Percentiles rank a stretch among this genome's conserved stretches.
phyloP scores from a whole-genome alignment of 2,329 filamentous ascomycete species.

The Phyllosticta citriasiana region DNA sequence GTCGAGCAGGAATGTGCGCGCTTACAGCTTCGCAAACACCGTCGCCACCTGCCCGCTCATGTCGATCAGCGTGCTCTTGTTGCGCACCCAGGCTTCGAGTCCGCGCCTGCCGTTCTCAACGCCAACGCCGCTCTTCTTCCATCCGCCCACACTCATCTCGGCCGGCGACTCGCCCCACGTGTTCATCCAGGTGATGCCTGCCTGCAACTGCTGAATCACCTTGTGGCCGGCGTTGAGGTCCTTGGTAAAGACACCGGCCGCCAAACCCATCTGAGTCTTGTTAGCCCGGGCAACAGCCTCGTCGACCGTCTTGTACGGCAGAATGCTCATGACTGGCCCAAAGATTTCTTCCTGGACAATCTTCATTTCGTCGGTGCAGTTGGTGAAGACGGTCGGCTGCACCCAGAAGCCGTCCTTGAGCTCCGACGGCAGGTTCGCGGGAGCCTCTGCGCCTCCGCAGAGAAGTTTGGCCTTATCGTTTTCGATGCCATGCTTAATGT shows the following conservation, averaged over 20 bases:
- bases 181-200: slow-evolving; percentile 87
- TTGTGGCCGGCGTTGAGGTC: slow-evolving; percentile 65
- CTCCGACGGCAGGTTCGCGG: slow-evolving; percentile 35
- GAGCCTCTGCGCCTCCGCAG: slow-evolving; percentile 55
- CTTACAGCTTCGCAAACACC: slow-evolving; percentile 60
- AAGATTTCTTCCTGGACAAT: slow-evolving; percentile 81
- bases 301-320: slow-evolving; percentile 61
- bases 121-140: slow-evolving; percentile 82
- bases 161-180: slow-evolving; percentile 88
- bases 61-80: slow-evolving; percentile 82
- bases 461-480: slow-evolving; percentile 64
- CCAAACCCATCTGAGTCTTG: slow-evolving; percentile 65
- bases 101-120: slow-evolving; percentile 78
- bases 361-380: slow-evolving; percentile 74
- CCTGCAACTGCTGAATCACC: slow-evolving; percentile 61
- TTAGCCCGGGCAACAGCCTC: slow-evolving; percentile 67
- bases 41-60: slow-evolving; percentile 61
- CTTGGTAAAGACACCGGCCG: slow-evolving; percentile 72
- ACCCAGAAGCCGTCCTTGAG: slow-evolving; percentile 69
- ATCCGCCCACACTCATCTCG: slow-evolving; percentile 86
- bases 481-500: slow-evolving; percentile 66
- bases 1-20: background rate
- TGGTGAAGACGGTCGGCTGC: slow-evolving; percentile 71
- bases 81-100: slow-evolving; percentile 71
- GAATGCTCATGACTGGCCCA: slow-evolving; percentile 74